Evolutionary conservation across 2,329 filamentous ascomycete species (phyloP), one percentile per base, ranked within the genome.

Genomic region (Rutstroemia sp.): DNA sequence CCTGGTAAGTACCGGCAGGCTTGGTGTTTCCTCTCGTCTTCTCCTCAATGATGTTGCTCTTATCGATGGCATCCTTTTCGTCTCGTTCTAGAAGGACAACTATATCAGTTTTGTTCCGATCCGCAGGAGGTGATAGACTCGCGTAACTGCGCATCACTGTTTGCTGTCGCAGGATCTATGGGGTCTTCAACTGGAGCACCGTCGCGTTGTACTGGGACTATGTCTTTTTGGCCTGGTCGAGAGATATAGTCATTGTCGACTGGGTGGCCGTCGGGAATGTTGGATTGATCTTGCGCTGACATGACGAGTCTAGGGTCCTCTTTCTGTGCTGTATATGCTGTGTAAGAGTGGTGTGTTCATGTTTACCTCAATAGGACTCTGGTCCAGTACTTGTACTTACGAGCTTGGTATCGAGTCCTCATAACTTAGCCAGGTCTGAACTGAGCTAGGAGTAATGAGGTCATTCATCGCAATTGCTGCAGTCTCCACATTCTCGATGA

Each of bases 1-100:
- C 65, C 6, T 51, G 51, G 36, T 68, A 68, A 19, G 23, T 46
- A 2, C 48, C 52, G 14, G 57, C 57, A 1, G 58, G 55, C 51
- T 53, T 51, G 14, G 51, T 40, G 27, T 21, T 25, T 9, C 27
- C 23, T 34, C 48, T 57, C 9, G 23, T 48, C n/a, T 36, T 48
- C 9, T 27, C 25, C 10, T 46, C 17, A 4, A 57, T 34, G 3
- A 55, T 30, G 5, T 55, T 55, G 17, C 12, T 27, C 21, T 46
- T 36, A 5, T 46, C 56, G 8, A 57, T 49, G 38, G 38, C 39
- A 8, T 50, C 46, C 9, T 47, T 34, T 14, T 57, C 40, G 4
- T 56, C 56, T 21, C 45, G 45, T 19, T 54, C 51, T 54, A 12
- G 44, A 52, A 7, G 30, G 12, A 27, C 10, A 6, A 7, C 10